phyloP scores from a whole-genome alignment of 805 yeast species.

The Candida ponderosae region DNA sequence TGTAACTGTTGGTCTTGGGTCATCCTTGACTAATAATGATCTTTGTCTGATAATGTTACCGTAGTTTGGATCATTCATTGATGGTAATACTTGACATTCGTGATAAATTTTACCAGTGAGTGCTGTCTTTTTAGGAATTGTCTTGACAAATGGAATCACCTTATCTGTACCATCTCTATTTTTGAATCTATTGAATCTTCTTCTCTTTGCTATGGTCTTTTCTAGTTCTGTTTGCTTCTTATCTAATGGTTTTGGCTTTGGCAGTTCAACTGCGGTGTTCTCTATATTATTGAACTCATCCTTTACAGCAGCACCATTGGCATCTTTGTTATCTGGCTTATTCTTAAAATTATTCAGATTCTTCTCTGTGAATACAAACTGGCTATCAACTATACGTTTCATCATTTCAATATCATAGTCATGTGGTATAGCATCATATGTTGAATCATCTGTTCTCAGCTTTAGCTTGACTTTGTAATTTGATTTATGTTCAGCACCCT shows the following conservation, averaged over 20 bases:
- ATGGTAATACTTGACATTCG: slow-evolving; percentile 85
- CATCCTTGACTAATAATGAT: slow-evolving; percentile 36
- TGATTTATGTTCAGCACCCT: slow-evolving; percentile 27
- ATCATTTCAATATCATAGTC: slow-evolving; percentile 76
- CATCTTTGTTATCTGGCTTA: slow-evolving; percentile 7
- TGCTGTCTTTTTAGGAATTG: slow-evolving; percentile 83
- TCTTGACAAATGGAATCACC: slow-evolving; percentile 74
- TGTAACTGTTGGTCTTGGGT: slow-evolving; percentile 55
- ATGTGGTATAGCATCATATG: slow-evolving; percentile 59
- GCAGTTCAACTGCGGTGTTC: neutral
- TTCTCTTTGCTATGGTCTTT: slow-evolving; percentile 12
- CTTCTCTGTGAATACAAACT: slow-evolving; percentile 82
- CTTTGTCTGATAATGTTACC: slow-evolving; percentile 52
- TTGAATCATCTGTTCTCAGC: slow-evolving; percentile 40
- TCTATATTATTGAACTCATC: neutral
- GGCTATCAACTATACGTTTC: slow-evolving; percentile 75
- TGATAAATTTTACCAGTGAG: slow-evolving; percentile 83
- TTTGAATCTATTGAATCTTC: slow-evolving; percentile 29
- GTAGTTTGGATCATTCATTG: slow-evolving; percentile 65
- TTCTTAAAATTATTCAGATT: slow-evolving; percentile 53
- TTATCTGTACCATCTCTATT: slow-evolving; percentile 31
- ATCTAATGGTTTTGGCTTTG: slow-evolving; percentile 22
- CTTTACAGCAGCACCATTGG: slow-evolving; percentile 7
- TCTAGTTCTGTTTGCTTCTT: slow-evolving; percentile 27
- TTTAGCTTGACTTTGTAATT: slow-evolving; percentile 41